Base-by-base conservation (phyloP, 1,284 basidiomycete genomes). In the Trametes polyzona region DNA sequence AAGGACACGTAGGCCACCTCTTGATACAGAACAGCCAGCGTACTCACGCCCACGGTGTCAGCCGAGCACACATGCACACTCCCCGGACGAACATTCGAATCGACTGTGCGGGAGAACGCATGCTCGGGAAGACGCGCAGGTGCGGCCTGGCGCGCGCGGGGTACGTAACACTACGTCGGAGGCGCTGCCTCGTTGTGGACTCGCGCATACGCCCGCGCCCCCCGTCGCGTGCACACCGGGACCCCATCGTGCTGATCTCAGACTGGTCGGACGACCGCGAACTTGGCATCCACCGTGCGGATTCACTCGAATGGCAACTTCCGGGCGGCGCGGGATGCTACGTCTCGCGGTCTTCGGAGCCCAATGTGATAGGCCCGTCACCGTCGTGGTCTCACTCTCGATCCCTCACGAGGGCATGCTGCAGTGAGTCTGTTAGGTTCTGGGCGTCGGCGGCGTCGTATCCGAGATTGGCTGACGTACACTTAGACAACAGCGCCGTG, bases 121-220 rank as follows among this genome's bases (percentile, higher is more conserved):
- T 42, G 41, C n/a, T 26, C 24, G 26, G 24, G 24, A 27, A 26
- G 24, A 42, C 32, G 24, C 46, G 32, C 33, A 24, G n/a, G 42
- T 27, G 46, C 19, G 32, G 46, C n/a, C n/a, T n/a, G n/a, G n/a
- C n/a, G n/a, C n/a, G n/a, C 32, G 21, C 32, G 12, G 32, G 32
- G 32, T 47, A 47, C 46, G 46, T 47, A 47, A 47, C 21, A 7
- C 32, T 24, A 47, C 46, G 46, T 47, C 46, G 46, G 46, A 47
- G 46, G 46, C 46, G 46, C 46, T 47, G 46, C 46, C 46, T 47
- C 46, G 46, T 36, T 47, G 32, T 47, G 46, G 16, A 27, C 41
- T 11, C 17, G 41, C 24, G 41, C 26, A 2, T 27, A 16, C 24
- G 16, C 24, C 41, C 14, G 36, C 17, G 14, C 14, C 17, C 19